Conservation (phyloP, 2,329 filamentous ascomycete species). For the Neofusicoccum parvum region DNA sequence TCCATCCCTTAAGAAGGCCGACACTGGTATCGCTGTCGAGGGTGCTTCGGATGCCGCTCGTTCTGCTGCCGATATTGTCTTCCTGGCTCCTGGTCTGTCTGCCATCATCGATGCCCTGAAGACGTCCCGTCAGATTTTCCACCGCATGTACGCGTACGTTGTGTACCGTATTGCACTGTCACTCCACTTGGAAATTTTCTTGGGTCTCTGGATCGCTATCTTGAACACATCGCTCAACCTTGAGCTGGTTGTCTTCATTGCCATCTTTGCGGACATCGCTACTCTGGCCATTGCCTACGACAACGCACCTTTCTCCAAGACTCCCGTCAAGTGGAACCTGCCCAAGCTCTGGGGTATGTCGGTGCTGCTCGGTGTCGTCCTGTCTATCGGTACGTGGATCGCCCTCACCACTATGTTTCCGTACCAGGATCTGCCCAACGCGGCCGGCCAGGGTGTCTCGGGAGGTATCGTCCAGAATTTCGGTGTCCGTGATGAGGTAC, state of each 20-base stretch:
- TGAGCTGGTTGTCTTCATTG: slow-evolving; percentile 87
- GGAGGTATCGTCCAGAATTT: slow-evolving; percentile 90
- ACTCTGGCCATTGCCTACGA: slow-evolving; percentile 93
- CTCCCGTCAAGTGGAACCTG: slow-evolving; percentile 91
- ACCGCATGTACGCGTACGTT: slow-evolving; percentile 95
- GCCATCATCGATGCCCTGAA: slow-evolving; percentile 92
- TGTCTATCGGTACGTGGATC: slow-evolving; percentile 85
- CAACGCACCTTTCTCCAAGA: slow-evolving; percentile 83
- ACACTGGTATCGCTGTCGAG: slow-evolving; percentile 93
- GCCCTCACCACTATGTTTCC: slow-evolving; percentile 81
- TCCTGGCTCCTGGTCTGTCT: slow-evolving; percentile 86
- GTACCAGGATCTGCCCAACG: slow-evolving; percentile 33
- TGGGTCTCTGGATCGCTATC: slow-evolving; percentile 89
- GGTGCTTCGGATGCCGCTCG: slow-evolving; percentile 88
- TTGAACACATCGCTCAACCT: slow-evolving; percentile 83
- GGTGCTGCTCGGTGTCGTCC: slow-evolving; percentile 76
- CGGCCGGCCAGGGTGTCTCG: slow-evolving; percentile 56
- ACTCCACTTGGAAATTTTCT: slow-evolving; percentile 87
- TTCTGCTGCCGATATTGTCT: slow-evolving; percentile 90
- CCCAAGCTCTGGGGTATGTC: slow-evolving; percentile 95
- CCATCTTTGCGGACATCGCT: slow-evolving; percentile 91
- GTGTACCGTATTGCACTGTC: slow-evolving; percentile 93
- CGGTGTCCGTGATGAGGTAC: slow-evolving; percentile 76
- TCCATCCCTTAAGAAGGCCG: slow-evolving; percentile 90
- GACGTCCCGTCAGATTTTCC: slow-evolving; percentile 92